Evolutionary conservation across 345 rosid genomes (phyloP).

Genomic region (Eucalyptus globulus): DNA sequence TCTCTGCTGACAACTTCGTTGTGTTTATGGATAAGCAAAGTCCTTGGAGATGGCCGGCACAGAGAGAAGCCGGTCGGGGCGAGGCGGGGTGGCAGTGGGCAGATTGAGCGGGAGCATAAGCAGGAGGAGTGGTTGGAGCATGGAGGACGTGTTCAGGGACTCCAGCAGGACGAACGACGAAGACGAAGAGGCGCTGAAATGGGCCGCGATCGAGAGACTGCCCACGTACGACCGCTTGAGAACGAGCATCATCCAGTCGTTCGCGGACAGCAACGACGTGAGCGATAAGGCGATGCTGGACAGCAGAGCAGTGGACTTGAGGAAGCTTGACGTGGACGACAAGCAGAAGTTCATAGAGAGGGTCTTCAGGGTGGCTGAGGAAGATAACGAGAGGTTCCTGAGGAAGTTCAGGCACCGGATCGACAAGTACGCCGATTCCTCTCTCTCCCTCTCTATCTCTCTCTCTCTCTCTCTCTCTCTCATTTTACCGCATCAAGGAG

Average conservation of each 20-base stretch:
- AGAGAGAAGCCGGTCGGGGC: not conserved
- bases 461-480: too few species aligned
- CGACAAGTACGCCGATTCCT: constrained; percentile 34
- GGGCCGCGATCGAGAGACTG: constrained; percentile 92
- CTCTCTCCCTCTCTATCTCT: too few species aligned
- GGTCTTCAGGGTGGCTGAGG: constrained; percentile 72
- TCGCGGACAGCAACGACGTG: constrained; percentile 24
- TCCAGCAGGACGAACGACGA: constrained; percentile 35
- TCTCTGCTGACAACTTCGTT: not conserved
- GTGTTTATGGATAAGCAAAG: not conserved
- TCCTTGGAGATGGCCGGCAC: constrained; percentile 16
- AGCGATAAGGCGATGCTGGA: not conserved
- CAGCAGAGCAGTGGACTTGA: constrained; percentile 58
- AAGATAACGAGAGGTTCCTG: constrained; percentile 77
- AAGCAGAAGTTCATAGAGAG: constrained; percentile 61
- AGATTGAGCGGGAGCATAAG: constrained; percentile 44
- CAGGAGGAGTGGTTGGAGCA: constrained; percentile 33
- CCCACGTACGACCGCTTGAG: constrained; percentile 79
- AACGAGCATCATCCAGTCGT: constrained; percentile 56
- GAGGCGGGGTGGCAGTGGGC: not conserved
- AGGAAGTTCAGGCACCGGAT: constrained; percentile 62
- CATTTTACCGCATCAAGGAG: not conserved
- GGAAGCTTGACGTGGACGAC: constrained; percentile 54
- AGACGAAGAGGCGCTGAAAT: constrained; percentile 88
- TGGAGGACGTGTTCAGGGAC: constrained; percentile 55